Evolutionary conservation across 1,139 yeast genomes (phyloP), one percentile per base, ranked within the genome.

Genomic region (Protomyces pachydermus): DNA sequence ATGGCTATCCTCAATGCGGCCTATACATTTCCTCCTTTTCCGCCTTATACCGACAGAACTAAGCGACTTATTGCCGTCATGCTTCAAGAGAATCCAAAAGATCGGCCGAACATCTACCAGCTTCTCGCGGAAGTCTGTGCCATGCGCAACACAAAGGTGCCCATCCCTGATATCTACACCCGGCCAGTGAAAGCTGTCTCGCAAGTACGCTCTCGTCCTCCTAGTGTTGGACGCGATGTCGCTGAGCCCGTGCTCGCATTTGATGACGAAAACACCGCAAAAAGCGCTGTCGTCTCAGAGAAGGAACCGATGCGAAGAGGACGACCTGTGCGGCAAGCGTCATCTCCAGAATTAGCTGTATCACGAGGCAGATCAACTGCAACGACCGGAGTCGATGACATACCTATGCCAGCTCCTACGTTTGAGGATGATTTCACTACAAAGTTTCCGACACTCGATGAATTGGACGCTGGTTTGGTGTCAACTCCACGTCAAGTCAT

Each of bases 61-160:
- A 67, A 76, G 66, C 72, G 76, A 54, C 69, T 93, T 70, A 86
- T 91, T 54, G 82, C 87, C n/a, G 89, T 86, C 35, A 82, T 87
- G 84, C 78, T 89, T 54, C 87, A 87, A 67, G 93, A 87, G 67
- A 88, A 86, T 69, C 97, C 98, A 3, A 74, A 83, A 18, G 81
- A 83, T 69, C 81, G 98, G 70, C 98, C 98, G 8, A 93, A 90
- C 73, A 86, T 91, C 37, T 89, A 85, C 67, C 98, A 91, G 73
- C 83, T 91, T 34, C 74, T 88, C 67, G 82, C 81, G 66, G 95
- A 89, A 73, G 75, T 91, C 18, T 84, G 88, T 68, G 74, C 80
- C 52, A 80, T 82, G 76, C 80, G 85, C 25, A 79, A 80, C 16
- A 74, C 78, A 3, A 79, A 78, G 37, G 78, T 84, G 25, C 93